Base-by-base conservation (phyloP, 1,284 basidiomycete species). In the Ganoderma sp. region DNA sequence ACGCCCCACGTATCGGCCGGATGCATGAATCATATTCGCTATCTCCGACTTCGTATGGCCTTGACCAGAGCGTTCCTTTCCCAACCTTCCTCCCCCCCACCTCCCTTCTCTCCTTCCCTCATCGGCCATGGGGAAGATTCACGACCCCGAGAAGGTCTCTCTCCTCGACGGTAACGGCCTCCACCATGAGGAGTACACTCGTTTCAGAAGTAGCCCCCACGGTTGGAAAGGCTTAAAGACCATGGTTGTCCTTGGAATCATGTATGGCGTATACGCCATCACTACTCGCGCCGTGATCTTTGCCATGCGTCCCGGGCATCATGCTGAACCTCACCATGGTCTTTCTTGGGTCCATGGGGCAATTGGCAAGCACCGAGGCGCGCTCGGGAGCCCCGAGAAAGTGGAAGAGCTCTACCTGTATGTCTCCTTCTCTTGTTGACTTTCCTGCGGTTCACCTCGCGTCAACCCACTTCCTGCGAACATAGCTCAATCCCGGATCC, bases 401-500 rank as follows among this genome's bases (percentile, higher is more conserved):
- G 71, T 66, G 8, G 75, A 75, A 60, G 56, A 73, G 25, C 50
- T 76, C 14, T 77, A 75, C 67, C 67, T 80, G 78, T 80, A 69
- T 66, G 78, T 73, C 12, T 45, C 9, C 37, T 22, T 7, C 19
- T 19, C 10, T 12, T 2, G 17, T 4, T 2, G 2, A 4, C 17
- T 8, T 6, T 34, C 19, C 25, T 63, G 17, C 15, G 12, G 14
- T 63, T 43, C 7, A 43, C 6, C 12, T 12, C 9, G 22, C 25
- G 12, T 52, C 48, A 25, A 14, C 48, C n/a, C 48, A 5, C 5
- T n/a, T 6, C 28, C 22, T 3, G 14, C 14, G 48, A 22, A 28
- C 12, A 52, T 65, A 90, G 89, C 58, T 85, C 87, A n/a, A 79
- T 89, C 22, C 90, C 90, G 0, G 84, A 83, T 71, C 75, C 82